These are phyloP conservation scores for Stephania yunnanensis DNA, from an alignment of 164 flowering plant genomes.

Conservation along the genomic window DNA sequence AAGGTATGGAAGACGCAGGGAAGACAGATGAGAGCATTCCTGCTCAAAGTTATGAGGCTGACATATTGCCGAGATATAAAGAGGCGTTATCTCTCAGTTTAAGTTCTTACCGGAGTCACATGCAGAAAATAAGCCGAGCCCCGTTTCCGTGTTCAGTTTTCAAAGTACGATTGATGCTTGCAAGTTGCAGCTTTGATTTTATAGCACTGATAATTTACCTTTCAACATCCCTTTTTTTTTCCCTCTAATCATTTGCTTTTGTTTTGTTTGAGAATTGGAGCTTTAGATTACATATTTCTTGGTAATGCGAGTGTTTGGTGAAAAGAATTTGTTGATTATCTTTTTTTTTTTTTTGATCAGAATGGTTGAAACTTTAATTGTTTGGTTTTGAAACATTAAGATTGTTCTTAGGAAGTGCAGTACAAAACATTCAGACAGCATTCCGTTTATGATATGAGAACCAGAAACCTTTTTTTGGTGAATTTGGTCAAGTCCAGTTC, in stretches of 20 bases:
- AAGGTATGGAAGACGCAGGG: constrained; percentile 4
- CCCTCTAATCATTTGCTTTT: neutral
- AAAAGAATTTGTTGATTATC: too few species aligned
- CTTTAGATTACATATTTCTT: neutral
- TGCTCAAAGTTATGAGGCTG: constrained; percentile 29
- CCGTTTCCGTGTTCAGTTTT: constrained; percentile 15
- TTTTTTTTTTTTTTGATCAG: too few species aligned
- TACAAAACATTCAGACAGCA: too few species aligned
- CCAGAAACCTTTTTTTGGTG: too few species aligned
- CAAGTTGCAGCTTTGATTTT: neutral
- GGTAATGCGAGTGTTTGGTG: neutral
- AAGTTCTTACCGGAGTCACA: constrained; percentile 20
- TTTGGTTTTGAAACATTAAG: too few species aligned
- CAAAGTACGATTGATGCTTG: constrained; percentile 18
- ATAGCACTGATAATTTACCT: neutral
- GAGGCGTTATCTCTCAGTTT: constrained; percentile 25
- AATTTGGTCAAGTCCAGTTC: too few species aligned
- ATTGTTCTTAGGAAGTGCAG: too few species aligned
- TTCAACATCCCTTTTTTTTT: neutral
- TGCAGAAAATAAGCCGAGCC: constrained; percentile 18
- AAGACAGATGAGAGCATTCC: constrained; percentile 13
- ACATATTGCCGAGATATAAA: constrained; percentile 29
- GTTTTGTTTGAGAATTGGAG: neutral
- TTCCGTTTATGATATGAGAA: too few species aligned
- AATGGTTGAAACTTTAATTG: too few species aligned